These are phyloP conservation scores for Periconia digitata DNA, from an alignment of 2,329 filamentous ascomycete species.

Conservation along the genomic window DNA sequence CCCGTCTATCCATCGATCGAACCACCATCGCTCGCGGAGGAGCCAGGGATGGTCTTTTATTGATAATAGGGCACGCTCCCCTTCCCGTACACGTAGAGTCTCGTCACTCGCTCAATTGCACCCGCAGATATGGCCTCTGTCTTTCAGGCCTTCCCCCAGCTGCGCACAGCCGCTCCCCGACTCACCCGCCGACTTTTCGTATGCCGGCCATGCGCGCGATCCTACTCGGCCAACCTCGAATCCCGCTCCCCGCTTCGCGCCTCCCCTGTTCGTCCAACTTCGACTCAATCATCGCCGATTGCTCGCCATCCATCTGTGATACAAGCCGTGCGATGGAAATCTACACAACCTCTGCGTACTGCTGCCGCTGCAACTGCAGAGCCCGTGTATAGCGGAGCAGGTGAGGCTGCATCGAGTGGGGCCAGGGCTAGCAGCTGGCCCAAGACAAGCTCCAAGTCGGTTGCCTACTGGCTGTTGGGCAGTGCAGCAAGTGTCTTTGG, in stretches of 20 bases:
- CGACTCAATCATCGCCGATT: background rate
- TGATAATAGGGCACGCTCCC: too few species aligned
- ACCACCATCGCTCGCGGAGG: too few species aligned
- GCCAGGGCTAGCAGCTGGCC: slow-evolving; percentile 48
- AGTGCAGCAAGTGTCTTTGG: slow-evolving; percentile 94
- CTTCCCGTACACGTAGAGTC: too few species aligned
- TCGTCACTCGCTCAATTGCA: slow-evolving; percentile 1
- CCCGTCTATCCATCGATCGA: too few species aligned
- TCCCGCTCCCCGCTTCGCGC: slow-evolving; percentile 19
- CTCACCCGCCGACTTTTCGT: slow-evolving; percentile 41
- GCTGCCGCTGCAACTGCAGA: slow-evolving; percentile 23
- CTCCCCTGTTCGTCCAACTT: slow-evolving; percentile 11
- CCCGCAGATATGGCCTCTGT: slow-evolving; percentile 35
- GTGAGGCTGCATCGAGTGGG: slow-evolving; percentile 8
- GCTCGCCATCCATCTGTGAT: slow-evolving; percentile 27
- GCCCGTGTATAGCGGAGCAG: slow-evolving; percentile 13
- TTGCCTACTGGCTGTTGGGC: slow-evolving; percentile 89
- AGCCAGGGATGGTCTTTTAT: too few species aligned
- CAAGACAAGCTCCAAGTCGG: slow-evolving; percentile 69
- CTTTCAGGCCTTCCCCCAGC: slow-evolving; percentile 40
- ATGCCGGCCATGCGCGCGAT: slow-evolving; percentile 26
- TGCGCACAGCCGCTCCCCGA: slow-evolving; percentile 41
- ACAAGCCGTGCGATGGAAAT: slow-evolving; percentile 37
- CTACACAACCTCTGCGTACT: slow-evolving; percentile 33
- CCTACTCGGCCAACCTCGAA: slow-evolving; percentile 18